Evolutionary conservation across 768 basidiomycete genomes (phyloP).

Genomic region (Candolleomyces efflorescens): DNA sequence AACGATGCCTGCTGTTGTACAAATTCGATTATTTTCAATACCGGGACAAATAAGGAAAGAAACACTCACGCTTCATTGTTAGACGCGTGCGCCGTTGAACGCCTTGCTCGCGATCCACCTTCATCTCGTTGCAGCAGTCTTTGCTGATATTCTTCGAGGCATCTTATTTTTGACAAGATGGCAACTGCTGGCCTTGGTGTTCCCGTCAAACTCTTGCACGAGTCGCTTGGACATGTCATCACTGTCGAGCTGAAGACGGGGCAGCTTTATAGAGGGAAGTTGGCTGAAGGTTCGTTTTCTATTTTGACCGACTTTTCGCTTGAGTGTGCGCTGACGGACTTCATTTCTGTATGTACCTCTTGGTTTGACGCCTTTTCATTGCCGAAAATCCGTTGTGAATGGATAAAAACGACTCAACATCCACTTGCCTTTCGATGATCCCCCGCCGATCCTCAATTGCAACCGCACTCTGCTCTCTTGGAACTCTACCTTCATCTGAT

Average conservation of each 20-base stretch:
- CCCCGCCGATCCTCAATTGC: no score
- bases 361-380: not conserved
- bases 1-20: not conserved
- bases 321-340: constrained; percentile 7
- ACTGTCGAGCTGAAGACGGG: constrained; percentile 99
- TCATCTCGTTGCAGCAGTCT: not conserved
- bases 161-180: constrained; percentile 27
- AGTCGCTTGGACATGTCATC: constrained; percentile 92
- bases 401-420: not conserved
- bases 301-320: constrained; percentile 1
- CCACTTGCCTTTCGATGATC: not conserved
- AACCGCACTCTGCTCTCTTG: no score
- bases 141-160: not conserved
- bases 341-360: constrained; percentile 10
- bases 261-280: constrained; percentile 94
- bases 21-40: not conserved
- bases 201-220: constrained; percentile 94
- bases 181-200: constrained; percentile 76
- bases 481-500: not conserved
- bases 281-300: constrained; percentile 79
- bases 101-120: not conserved
- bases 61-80: not conserved
- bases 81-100: not conserved
- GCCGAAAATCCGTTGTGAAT: not conserved
- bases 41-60: not conserved